Conservation (phyloP, 1,139 yeast species). For the Yamadazyma pseudoaaseri region DNA sequence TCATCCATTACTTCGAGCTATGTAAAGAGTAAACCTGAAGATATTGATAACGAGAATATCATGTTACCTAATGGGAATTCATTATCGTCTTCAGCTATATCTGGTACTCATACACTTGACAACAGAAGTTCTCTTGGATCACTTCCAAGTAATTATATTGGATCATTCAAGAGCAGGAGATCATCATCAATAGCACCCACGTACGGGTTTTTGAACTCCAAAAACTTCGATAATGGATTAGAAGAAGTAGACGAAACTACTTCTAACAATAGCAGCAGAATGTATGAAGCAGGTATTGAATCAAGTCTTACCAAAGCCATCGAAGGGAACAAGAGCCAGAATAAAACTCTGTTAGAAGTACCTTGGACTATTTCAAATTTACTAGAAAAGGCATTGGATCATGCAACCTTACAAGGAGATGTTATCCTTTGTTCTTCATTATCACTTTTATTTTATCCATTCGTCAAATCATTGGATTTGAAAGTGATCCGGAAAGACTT, state of each 20-base stretch:
- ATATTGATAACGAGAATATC: conserved; percentile 39
- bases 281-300: conserved; percentile 10
- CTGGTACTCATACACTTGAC: conserved; percentile 7
- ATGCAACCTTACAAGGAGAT: conserved; percentile 64
- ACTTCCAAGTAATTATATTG: conserved; percentile 12
- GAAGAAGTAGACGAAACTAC: conserved; percentile 15
- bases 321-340: conserved; percentile 10
- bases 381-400: conserved; percentile 46
- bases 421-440: conserved; percentile 61
- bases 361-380: conserved; percentile 36
- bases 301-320: conserved; percentile 36
- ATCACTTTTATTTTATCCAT: conserved; percentile 50
- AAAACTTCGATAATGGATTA: conserved; percentile 12
- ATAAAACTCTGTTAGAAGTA: conserved; percentile 3
- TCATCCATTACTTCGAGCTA: conserved; percentile 4
- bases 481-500: conserved; percentile 20
- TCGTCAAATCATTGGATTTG: conserved; percentile 15
- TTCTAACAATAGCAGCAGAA: conserved; percentile 5
- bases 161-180: conserved; percentile 23
- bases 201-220: conserved; percentile 16
- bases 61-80: conserved; percentile 35
- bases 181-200: conserved; percentile 21
- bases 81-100: conserved; percentile 15
- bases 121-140: conserved; percentile 14
- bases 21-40: conserved; percentile 12